Percentiles rank a stretch among this genome's conserved stretches.
Evolutionary conservation across 2,329 filamentous ascomycete genomes (phyloP).

Genomic region (Colletotrichum truncatum): DNA sequence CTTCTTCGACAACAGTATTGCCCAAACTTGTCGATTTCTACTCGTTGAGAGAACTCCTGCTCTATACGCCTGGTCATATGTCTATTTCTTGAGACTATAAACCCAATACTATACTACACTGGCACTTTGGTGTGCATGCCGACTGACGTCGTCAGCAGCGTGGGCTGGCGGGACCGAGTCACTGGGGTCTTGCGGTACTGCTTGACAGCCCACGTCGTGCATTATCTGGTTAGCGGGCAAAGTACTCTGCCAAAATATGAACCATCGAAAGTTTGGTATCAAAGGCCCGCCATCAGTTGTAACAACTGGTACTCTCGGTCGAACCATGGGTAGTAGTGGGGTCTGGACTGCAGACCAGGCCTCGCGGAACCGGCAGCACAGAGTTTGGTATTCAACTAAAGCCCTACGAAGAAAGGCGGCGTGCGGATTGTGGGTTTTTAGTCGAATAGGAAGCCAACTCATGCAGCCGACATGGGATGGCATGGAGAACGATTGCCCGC

Average conservation of each 20-base stretch:
- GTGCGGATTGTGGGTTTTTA: slow-evolving; percentile 3
- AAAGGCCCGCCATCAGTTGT: slow-evolving; percentile 5
- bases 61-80: background rate
- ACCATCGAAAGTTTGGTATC: background rate
- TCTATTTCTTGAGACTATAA: background rate
- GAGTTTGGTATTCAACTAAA: slow-evolving; percentile 24
- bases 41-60: background rate
- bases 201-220: background rate
- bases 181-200: background rate
- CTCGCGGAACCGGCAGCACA: slow-evolving; percentile 26
- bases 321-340: slow-evolving; percentile 15
- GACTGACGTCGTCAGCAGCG: slow-evolving; percentile 4
- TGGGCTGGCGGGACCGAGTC: background rate
- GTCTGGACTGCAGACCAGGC: slow-evolving; percentile 2
- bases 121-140: background rate
- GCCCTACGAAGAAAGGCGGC: slow-evolving; percentile 28
- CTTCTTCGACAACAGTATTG: background rate
- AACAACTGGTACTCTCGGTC: slow-evolving; percentile 14
- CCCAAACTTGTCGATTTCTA: background rate
- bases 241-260: slow-evolving; percentile 1
- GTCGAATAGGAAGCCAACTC: slow-evolving; percentile 20
- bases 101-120: background rate
- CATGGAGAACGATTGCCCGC: slow-evolving; percentile 29
- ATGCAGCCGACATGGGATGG: slow-evolving; percentile 26
- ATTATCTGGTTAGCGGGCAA: background rate